phyloP scores from a whole-genome alignment of 2,329 filamentous ascomycete species.

The Trichophyton benhamiae region DNA sequence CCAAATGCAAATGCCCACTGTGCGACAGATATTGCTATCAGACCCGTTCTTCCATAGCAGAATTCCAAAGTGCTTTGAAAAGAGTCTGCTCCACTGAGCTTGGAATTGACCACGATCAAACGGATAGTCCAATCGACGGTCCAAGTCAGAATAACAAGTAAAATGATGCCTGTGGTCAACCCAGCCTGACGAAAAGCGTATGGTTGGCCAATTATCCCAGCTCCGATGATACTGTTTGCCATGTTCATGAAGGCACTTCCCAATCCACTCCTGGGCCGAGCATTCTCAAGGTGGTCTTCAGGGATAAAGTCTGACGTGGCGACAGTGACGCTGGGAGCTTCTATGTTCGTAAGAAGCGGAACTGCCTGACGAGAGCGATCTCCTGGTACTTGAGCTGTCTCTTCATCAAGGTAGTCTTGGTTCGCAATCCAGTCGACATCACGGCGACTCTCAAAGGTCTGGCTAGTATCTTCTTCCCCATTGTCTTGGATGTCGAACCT shows the following conservation, averaged over 20 bases:
- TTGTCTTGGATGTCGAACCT: constrained; percentile 51
- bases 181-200: constrained; percentile 94
- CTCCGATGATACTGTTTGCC: constrained; percentile 93
- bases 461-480: constrained; percentile 19
- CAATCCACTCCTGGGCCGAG: constrained; percentile 72
- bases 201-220: constrained; percentile 67
- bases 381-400: constrained; percentile 26
- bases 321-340: constrained; percentile 66
- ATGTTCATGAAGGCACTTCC: constrained; percentile 97
- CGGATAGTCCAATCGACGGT: constrained; percentile 96
- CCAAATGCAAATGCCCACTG: constrained; percentile 99
- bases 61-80: constrained; percentile 94
- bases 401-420: constrained; percentile 46
- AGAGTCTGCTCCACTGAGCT: constrained; percentile 82
- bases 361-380: constrained; percentile 40
- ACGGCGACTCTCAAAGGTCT: constrained; percentile 14
- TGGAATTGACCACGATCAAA: constrained; percentile 93
- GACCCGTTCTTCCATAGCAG: constrained; percentile 78
- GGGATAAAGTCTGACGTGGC: constrained; percentile 47
- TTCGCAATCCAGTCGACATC: constrained; percentile 41
- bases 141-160: constrained; percentile 68
- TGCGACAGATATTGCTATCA: constrained; percentile 80
- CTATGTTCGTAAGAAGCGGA: constrained; percentile 69
- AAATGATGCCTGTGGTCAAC: constrained; percentile 61
- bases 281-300: constrained; percentile 47